phyloP scores from a whole-genome alignment of 2,329 filamentous ascomycete species.

The Malbranchea zuffiana region DNA sequence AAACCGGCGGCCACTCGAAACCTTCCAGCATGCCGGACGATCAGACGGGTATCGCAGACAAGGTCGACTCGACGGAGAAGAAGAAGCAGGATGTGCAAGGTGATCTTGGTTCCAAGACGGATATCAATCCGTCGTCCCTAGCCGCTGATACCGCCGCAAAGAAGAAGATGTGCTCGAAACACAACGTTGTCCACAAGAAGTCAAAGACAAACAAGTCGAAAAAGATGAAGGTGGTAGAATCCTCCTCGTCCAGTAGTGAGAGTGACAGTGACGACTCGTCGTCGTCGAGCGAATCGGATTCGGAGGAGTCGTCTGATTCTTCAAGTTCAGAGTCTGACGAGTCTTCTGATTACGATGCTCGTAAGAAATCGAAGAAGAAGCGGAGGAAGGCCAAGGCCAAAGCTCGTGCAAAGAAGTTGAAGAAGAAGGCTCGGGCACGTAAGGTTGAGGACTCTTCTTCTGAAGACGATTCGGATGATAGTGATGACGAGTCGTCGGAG shows the following conservation, averaged over 20 bases:
- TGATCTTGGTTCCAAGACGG: slow-evolving; percentile 16
- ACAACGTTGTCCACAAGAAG: slow-evolving; percentile 17
- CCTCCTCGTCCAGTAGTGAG: slow-evolving; percentile 17
- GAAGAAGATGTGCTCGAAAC: slow-evolving; percentile 26
- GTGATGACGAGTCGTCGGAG: slow-evolving; percentile 18
- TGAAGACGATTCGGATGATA: slow-evolving; percentile 10
- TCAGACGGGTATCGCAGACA: slow-evolving; percentile 13
- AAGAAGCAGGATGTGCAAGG: slow-evolving; percentile 24
- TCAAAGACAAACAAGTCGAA: slow-evolving; percentile 16
- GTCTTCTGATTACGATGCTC: slow-evolving; percentile 9
- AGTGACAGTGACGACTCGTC: slow-evolving; percentile 11
- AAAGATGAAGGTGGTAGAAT: slow-evolving; percentile 18
- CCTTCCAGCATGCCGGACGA: slow-evolving; percentile 23
- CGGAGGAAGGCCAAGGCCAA: slow-evolving; percentile 12
- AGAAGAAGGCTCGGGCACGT: slow-evolving; percentile 10
- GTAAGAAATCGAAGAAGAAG: slow-evolving; percentile 12
- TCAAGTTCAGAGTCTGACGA: slow-evolving; percentile 6
- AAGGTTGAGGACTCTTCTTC: slow-evolving; percentile 9
- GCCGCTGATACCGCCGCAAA: slow-evolving; percentile 20
- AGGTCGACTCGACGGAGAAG: slow-evolving; percentile 17
- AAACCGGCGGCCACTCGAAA: slow-evolving; percentile 4
- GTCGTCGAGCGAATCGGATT: slow-evolving; percentile 1
- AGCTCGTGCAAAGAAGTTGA: slow-evolving; percentile 5
- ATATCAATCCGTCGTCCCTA: slow-evolving; percentile 17
- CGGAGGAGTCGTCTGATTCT: slow-evolving; percentile 4